Conservation (phyloP, 2,329 filamentous ascomycete genomes). For the Apiospora rasikravindrae region DNA sequence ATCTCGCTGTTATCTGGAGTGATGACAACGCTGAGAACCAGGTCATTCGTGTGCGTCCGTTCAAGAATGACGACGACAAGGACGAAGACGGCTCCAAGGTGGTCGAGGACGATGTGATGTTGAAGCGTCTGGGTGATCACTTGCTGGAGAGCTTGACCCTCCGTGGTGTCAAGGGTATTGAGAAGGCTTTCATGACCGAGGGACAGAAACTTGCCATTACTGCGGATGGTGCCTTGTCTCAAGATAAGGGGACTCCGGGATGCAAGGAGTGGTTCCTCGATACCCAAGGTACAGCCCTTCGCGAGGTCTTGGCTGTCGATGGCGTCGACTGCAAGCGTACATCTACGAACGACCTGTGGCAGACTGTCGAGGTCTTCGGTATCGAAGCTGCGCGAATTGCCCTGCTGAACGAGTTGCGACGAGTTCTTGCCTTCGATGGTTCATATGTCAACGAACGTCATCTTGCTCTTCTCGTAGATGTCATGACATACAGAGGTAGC, state of each 20-base stretch:
- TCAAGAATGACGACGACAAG: conserved; percentile 70
- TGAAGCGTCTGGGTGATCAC: conserved; percentile 90
- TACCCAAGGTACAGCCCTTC: conserved; percentile 87
- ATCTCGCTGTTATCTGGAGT: conserved; percentile 92
- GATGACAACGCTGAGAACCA: conserved; percentile 97
- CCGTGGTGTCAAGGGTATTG: conserved; percentile 86
- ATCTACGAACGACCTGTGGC: conserved; percentile 94
- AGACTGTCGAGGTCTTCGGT: conserved; percentile 92
- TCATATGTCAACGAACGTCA: conserved; percentile 99
- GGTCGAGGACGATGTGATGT: conserved; percentile 86
- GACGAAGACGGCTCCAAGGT: conserved; percentile 67
- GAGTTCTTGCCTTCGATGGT: conserved; percentile 96
- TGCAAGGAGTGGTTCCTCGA: conserved; percentile 97
- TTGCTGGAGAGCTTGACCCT: conserved; percentile 89
- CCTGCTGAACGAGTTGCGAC: conserved; percentile 84
- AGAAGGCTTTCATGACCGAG: conserved; percentile 91
- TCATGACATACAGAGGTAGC: conserved; percentile 95
- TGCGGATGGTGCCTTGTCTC: conserved; percentile 74
- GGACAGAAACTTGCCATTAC: conserved; percentile 71
- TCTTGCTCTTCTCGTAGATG: conserved; percentile 91
- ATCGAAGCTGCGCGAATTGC: conserved; percentile 93
- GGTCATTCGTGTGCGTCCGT: conserved; percentile 86
- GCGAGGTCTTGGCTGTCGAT: conserved; percentile 81
- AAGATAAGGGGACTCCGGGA: conserved; percentile 72
- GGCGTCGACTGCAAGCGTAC: conserved; percentile 87